Evolutionary conservation across 805 yeast genomes (phyloP), one percentile per base, ranked within the genome.

Genomic region (Barnettozyma vustinii): DNA sequence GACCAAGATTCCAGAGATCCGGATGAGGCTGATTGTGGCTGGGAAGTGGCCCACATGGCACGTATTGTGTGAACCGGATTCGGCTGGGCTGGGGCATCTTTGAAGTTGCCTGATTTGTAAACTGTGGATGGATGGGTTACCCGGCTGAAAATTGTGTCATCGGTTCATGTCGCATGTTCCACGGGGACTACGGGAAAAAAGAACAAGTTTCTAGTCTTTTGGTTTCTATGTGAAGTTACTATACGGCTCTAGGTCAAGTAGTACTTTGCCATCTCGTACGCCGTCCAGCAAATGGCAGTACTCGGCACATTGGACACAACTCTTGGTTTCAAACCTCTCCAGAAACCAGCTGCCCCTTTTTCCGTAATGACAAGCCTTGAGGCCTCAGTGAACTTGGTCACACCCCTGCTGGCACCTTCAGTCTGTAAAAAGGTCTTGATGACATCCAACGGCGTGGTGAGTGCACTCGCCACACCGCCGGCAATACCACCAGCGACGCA

Each of bases 271-370:
- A 90, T 90, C 66, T 92, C 99, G 67, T 92, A 92, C 21, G 96
- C 89, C 2, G 98, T 92, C 98, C 98, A 92, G 58, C 96, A 84
- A 52, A 92, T 89, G 18, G 98, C 98, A 12, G 98, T 92, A 43
- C 94, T 82, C 19, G 99, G 99, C 64, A 92, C 90, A 66, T 90
- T 90, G 56, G 91, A 84, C 25, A 92, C 82, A 45, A 94, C 82
- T 67, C 99, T 81, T 40, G 99, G 97, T 62, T 83, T 81, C 59
- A 87, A 72, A 21, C 99, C 99, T 56, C 95, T 76, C 61, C 77
- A 64, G 63, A 94, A 94, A 0, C 95, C 94, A 9, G 55, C 53
- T 45, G 71, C 54, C 4, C 91, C 90, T 36, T 80, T 82, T 44
- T 71, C 74, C 49, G 67, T 59, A 59, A 79, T 83, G 46, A 92